phyloP scores from a whole-genome alignment of 108 stramenopile genomes.

The Thalassiosira profunda region DNA sequence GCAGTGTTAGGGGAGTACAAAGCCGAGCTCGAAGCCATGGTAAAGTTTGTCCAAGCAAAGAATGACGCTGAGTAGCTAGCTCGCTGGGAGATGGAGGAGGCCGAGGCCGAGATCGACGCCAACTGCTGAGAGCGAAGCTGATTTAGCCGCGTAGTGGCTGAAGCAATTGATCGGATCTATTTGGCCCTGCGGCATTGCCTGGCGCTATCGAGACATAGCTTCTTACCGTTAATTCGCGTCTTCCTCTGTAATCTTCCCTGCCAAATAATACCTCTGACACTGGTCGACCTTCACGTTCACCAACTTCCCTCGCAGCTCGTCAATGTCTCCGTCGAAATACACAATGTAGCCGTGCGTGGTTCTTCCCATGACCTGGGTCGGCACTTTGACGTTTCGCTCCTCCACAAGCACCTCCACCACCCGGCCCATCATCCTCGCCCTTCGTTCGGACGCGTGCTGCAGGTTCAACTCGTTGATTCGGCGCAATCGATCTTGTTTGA shows the following conservation, averaged over 20 bases:
- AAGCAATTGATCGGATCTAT: no score
- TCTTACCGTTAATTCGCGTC: no score
- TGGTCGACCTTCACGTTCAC: constrained; percentile 83
- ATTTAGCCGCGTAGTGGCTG: no score
- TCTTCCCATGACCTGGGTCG: constrained; percentile 93
- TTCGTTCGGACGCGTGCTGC: constrained; percentile 90
- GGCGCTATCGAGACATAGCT: no score
- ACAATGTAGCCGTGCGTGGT: constrained; percentile 94
- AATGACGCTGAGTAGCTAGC: no score
- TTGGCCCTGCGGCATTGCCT: no score
- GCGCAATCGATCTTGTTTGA: constrained; percentile 88
- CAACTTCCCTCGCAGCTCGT: constrained; percentile 84
- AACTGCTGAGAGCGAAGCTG: no score
- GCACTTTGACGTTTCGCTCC: constrained; percentile 91
- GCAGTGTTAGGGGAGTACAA: no score
- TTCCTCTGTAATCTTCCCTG: constrained; percentile 50
- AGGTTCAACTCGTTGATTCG: constrained; percentile 89
- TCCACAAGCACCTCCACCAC: constrained; percentile 95
- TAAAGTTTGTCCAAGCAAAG: no score
- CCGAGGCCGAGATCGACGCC: no score
- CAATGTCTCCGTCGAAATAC: constrained; percentile 92
- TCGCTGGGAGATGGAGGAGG: no score
- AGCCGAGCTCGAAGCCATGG: no score
- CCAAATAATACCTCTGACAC: constrained; percentile 78
- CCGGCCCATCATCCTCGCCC: constrained; percentile 91